Conservation (phyloP, 805 yeast genomes). For the Wickerhamomyces strasburgensis region DNA sequence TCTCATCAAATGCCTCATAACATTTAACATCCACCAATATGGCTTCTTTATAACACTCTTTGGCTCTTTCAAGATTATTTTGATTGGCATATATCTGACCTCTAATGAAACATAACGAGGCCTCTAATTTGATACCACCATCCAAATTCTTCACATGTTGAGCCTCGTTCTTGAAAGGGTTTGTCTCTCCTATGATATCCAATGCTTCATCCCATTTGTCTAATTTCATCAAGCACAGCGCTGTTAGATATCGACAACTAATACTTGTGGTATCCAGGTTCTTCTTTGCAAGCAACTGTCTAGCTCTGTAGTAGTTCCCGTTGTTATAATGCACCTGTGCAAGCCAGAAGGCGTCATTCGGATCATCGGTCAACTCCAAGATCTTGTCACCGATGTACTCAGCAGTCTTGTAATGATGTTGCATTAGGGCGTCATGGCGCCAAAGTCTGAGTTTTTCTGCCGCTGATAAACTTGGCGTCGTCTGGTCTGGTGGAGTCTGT, state of each 20-base stretch:
- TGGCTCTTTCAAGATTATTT: constrained; percentile 80
- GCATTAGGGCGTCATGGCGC: constrained; percentile 91
- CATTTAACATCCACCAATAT: constrained; percentile 84
- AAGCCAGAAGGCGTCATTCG: constrained; percentile 94
- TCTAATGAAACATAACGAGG: constrained; percentile 79
- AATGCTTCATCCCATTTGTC: constrained; percentile 86
- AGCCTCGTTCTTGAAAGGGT: constrained; percentile 52
- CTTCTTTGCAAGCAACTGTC: constrained; percentile 57
- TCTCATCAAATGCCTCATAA: constrained; percentile 84
- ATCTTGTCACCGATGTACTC: constrained; percentile 91
- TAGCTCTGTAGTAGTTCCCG: constrained; percentile 75
- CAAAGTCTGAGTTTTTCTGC: constrained; percentile 84
- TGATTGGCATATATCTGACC: constrained; percentile 81
- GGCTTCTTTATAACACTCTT: constrained; percentile 83
- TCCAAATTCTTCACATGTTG: constrained; percentile 47
- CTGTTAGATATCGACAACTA: constrained; percentile 77
- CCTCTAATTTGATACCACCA: constrained; percentile 83
- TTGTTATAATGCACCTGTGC: constrained; percentile 82
- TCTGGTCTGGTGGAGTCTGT: background rate
- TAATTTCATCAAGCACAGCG: constrained; percentile 64
- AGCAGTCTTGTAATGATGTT: constrained; percentile 87
- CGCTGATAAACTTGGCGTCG: constrained; percentile 40
- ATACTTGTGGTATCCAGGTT: constrained; percentile 52
- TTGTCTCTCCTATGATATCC: constrained; percentile 75
- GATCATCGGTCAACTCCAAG: constrained; percentile 73